Percentiles rank a stretch among this genome's conserved stretches.
These are phyloP conservation scores for Chlamydomonas eustigma DNA, from an alignment of 139 green algal genomes.

Conservation along the genomic window DNA sequence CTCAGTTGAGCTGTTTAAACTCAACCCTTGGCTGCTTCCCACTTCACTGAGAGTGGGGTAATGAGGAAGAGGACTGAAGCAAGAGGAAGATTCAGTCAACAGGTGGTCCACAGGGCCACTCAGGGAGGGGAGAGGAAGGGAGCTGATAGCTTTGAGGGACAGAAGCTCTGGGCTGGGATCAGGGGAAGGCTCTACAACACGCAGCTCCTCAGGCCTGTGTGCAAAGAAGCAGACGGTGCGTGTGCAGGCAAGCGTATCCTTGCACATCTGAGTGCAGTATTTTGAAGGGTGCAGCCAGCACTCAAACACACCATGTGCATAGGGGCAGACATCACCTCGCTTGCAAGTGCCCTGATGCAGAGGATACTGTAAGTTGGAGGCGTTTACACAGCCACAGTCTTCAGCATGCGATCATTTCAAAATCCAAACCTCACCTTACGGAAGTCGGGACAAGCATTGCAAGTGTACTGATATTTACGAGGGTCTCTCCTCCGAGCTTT, in stretches of 20 bases:
- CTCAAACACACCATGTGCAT: slow-evolving; percentile 96
- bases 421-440: slow-evolving; percentile 57
- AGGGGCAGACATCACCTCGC: slow-evolving; percentile 83
- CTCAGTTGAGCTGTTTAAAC: no score
- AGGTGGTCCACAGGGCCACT: no score
- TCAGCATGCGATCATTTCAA: no score
- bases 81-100: no score
- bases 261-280: slow-evolving; percentile 88
- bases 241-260: slow-evolving; percentile 64
- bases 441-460: slow-evolving; percentile 90
- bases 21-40: no score
- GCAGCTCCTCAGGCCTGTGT: slow-evolving; percentile 67
- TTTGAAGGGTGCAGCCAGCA: slow-evolving; percentile 94
- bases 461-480: slow-evolving; percentile 75
- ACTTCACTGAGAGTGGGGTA: no score
- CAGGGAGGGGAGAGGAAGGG: no score
- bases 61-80: no score
- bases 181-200: slow-evolving; percentile 16
- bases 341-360: slow-evolving; percentile 80
- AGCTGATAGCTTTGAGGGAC: no score
- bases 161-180: no score
- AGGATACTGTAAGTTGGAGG: no score
- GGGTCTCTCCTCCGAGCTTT: slow-evolving; percentile 86
- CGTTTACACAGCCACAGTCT: neutral
- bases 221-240: slow-evolving; percentile 82